Conservation (phyloP, 208 protist species). For the Novymonas esmeraldas region DNA sequence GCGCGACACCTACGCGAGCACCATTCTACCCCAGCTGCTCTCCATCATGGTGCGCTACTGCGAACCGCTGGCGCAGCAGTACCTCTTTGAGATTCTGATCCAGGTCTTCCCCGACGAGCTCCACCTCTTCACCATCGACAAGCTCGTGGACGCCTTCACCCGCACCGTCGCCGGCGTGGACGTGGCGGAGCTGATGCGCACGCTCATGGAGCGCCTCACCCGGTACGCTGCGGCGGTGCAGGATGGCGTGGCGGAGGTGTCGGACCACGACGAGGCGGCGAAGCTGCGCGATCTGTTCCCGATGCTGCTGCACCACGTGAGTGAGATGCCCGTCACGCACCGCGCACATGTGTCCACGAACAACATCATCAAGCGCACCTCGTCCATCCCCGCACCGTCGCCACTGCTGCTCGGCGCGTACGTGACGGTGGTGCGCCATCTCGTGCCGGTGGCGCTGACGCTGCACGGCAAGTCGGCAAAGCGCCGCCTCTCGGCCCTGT, state of each 20-base stretch:
- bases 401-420: conserved; percentile 51
- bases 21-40: conserved; percentile 89
- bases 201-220: conserved; percentile 92
- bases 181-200: conserved; percentile 81
- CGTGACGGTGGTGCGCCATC: conserved; percentile 41
- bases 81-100: conserved; percentile 98
- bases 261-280: conserved; percentile 40
- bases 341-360: conserved; percentile 9
- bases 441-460: conserved; percentile 17
- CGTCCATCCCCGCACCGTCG: conserved; percentile 28
- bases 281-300: conserved; percentile 48
- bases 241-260: conserved; percentile 32
- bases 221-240: conserved; percentile 60
- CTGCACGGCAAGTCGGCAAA: conserved; percentile 30
- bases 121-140: conserved; percentile 94
- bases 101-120: conserved; percentile 99
- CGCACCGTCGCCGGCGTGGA: conserved; percentile 89
- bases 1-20: conserved; percentile 84
- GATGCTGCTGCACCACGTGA: conserved; percentile 48
- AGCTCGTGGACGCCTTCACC: conserved; percentile 74
- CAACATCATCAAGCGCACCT: conserved; percentile 39
- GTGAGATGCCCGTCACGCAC: conserved; percentile 42
- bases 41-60: conserved; percentile 94
- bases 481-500: conserved; percentile 29
- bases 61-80: conserved; percentile 98